Percentiles rank a stretch among this genome's conserved stretches.
Evolutionary conservation across 2,329 filamentous ascomycete genomes (phyloP).

Genomic region (Monilinia vaccinii-corymbosi): DNA sequence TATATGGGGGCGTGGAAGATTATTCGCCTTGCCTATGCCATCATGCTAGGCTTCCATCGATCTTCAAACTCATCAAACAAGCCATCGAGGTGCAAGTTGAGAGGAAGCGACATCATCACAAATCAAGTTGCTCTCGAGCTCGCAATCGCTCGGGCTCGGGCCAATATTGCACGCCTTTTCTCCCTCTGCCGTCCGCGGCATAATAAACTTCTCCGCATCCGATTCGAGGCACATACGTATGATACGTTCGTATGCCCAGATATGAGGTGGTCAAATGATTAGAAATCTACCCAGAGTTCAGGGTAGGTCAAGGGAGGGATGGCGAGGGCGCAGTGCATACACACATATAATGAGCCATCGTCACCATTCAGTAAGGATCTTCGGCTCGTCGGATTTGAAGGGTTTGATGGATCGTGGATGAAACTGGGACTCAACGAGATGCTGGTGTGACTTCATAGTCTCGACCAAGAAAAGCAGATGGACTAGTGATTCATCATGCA

Average conservation of each 20-base stretch:
- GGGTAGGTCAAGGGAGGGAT: not conserved
- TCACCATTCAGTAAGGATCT: not conserved
- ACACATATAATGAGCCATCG: not conserved
- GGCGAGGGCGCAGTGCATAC: constrained; percentile 4
- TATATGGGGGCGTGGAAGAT: not conserved
- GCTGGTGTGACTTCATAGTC: not conserved
- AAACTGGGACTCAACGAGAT: not conserved
- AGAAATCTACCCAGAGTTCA: not conserved
- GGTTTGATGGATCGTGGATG: not conserved
- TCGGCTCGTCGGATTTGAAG: not conserved
- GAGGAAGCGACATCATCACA: not conserved
- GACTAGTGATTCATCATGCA: constrained; percentile 2
- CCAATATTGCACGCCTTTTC: not conserved
- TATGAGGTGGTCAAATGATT: not conserved
- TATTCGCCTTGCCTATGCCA: not conserved
- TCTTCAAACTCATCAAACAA: not conserved
- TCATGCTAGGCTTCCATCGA: not conserved
- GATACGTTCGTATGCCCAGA: not conserved
- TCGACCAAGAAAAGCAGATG: not conserved
- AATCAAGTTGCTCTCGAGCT: not conserved
- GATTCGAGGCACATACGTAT: not conserved
- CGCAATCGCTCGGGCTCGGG: not conserved
- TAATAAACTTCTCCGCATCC: not conserved
- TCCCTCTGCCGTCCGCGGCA: not conserved
- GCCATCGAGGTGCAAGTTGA: not conserved